Evolutionary conservation across 2,329 filamentous ascomycete genomes (phyloP).

Genomic region (Epichloe sibirici): DNA sequence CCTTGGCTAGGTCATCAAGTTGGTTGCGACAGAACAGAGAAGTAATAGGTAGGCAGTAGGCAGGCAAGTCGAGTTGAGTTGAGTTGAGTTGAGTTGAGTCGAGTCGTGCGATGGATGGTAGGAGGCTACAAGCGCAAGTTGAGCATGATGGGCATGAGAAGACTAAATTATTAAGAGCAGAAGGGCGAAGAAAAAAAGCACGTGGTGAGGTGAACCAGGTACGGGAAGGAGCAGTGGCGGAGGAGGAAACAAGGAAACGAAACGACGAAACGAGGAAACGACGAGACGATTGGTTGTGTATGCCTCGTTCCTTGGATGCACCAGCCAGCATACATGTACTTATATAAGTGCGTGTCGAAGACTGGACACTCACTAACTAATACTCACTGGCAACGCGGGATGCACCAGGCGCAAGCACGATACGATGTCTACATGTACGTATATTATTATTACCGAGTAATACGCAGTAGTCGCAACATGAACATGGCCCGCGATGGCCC

Average conservation of each 20-base stretch:
- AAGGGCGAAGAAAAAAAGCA: no score
- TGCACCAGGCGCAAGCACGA: no score
- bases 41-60: neutral
- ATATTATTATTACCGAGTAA: no score
- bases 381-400: no score
- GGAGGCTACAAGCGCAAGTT: neutral
- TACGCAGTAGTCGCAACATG: neutral
- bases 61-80: neutral
- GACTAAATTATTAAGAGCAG: no score
- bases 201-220: neutral
- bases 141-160: no score
- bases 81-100: no score
- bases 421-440: no score
- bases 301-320: neutral
- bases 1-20: neutral
- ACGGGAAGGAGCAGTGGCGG: neutral
- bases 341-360: neutral
- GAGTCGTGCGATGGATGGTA: no score
- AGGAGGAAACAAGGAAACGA: neutral
- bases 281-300: neutral
- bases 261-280: neutral
- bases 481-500: neutral
- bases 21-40: neutral
- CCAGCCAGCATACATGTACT: no score
- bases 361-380: neutral